phyloP scores from a whole-genome alignment of 2,329 filamentous ascomycete species.

The Pestalotiopsis sp. region DNA sequence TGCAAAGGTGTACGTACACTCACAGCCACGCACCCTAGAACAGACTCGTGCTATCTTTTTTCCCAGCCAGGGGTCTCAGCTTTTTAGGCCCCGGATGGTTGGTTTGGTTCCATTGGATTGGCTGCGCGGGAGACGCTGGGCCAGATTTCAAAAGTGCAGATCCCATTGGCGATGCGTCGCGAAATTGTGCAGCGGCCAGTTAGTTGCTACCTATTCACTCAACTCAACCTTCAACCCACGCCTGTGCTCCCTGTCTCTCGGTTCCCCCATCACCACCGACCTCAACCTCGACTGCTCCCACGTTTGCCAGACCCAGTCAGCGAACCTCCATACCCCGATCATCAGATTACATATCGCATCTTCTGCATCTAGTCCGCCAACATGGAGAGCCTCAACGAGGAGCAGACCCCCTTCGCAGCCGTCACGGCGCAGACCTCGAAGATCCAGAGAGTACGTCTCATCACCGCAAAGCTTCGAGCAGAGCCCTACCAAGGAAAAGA shows the following conservation, averaged over 20 bases:
- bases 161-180: slow-evolving; percentile 12
- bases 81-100: not conserved
- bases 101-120: not conserved
- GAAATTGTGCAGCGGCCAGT: slow-evolving; percentile 3
- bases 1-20: not conserved
- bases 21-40: not conserved
- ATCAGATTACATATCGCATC: not conserved
- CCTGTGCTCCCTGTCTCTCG: not conserved
- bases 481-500: not conserved
- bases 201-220: not conserved
- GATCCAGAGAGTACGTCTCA: slow-evolving; percentile 62
- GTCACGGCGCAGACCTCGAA: slow-evolving; percentile 84
- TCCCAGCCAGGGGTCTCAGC: not conserved
- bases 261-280: not conserved
- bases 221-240: not conserved
- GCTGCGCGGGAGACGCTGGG: not conserved
- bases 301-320: not conserved
- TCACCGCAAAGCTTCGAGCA: not conserved
- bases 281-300: not conserved
- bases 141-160: slow-evolving; percentile 16
- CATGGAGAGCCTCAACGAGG: slow-evolving; percentile 88
- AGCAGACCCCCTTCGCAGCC: slow-evolving; percentile 88
- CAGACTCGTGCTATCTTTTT: not conserved
- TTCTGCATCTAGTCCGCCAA: not conserved
- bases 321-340: not conserved